A percentile compares a stretch with the other conserved stretches of the same genome.
phyloP scores from a whole-genome alignment of 2,329 filamentous ascomycete genomes.

The Colletotrichum godetiae region DNA sequence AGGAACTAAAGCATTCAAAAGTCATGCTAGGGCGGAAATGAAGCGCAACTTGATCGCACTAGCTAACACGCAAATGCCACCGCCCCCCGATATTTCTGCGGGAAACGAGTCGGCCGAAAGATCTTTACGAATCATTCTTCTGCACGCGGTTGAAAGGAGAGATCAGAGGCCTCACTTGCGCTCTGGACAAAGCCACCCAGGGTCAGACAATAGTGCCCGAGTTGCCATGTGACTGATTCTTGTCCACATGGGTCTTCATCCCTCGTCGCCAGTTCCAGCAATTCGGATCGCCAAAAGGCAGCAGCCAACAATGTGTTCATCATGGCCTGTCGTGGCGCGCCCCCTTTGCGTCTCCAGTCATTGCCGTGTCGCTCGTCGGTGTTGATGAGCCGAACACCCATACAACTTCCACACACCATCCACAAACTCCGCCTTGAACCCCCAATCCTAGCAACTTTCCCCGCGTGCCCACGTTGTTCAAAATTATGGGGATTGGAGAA shows the following conservation, averaged over 20 bases:
- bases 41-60: neutral
- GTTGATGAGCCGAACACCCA: conserved; percentile 24
- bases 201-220: neutral
- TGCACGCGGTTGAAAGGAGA: neutral
- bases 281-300: conserved; percentile 6
- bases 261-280: neutral
- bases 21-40: neutral
- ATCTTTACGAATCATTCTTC: neutral
- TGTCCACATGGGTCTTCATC: neutral
- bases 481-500: conserved; percentile 33
- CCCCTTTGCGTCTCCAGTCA: neutral
- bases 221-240: conserved; percentile 9
- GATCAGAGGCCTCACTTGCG: neutral
- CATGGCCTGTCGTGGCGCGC: neutral
- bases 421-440: neutral
- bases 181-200: neutral
- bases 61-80: neutral
- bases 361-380: neutral
- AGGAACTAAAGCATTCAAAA: neutral
- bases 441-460: conserved; percentile 20
- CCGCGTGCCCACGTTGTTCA: conserved; percentile 26
- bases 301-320: neutral
- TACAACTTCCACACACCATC: neutral
- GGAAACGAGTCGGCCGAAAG: conserved; percentile 7
- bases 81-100: neutral